A percentile compares a stretch with the other conserved stretches of the same genome.
These are phyloP conservation scores for Mucor velutinosus DNA, from an alignment of 371 early-diverging fungal species.

Conservation along the genomic window DNA sequence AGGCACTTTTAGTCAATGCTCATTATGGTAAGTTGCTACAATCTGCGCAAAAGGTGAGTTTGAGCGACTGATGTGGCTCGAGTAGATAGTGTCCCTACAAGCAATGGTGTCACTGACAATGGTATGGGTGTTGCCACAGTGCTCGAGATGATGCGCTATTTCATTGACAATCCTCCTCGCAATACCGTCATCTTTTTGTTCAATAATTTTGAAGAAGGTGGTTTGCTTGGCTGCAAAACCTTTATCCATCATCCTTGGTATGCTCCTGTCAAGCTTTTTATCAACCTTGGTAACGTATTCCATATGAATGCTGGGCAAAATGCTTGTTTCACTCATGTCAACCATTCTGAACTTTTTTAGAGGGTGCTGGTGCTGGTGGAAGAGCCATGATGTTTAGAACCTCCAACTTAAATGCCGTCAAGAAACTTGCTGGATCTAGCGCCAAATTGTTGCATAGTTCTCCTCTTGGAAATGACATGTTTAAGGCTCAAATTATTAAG, in stretches of 20 bases:
- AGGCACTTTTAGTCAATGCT: conserved; percentile 55
- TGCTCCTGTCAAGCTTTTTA: conserved; percentile 68
- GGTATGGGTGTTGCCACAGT: conserved; percentile 76
- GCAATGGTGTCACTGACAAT: conserved; percentile 85
- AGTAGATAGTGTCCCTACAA: conserved; percentile 74
- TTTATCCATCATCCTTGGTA: conserved; percentile 84
- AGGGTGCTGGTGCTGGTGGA: conserved; percentile 83
- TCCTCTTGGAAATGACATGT: conserved; percentile 71
- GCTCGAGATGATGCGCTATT: conserved; percentile 71
- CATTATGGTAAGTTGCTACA: conserved; percentile 52
- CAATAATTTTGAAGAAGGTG: conserved; percentile 88
- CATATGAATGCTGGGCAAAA: not conserved
- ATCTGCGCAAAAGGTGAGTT: not conserved
- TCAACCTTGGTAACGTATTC: conserved; percentile 68
- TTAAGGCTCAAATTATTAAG: conserved; percentile 63
- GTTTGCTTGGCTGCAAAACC: conserved; percentile 70
- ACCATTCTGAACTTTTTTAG: conserved; percentile 27
- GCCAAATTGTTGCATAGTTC: conserved; percentile 38
- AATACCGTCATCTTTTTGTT: conserved; percentile 78
- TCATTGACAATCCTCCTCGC: conserved; percentile 58
- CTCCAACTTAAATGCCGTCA: conserved; percentile 56
- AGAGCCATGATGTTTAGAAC: conserved; percentile 71
- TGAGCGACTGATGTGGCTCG: not conserved
- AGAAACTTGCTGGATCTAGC: conserved; percentile 31
- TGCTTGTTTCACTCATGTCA: not conserved